Evolutionary conservation across 306 rosid species (phyloP).

Genomic region (Lotus japonicus): DNA sequence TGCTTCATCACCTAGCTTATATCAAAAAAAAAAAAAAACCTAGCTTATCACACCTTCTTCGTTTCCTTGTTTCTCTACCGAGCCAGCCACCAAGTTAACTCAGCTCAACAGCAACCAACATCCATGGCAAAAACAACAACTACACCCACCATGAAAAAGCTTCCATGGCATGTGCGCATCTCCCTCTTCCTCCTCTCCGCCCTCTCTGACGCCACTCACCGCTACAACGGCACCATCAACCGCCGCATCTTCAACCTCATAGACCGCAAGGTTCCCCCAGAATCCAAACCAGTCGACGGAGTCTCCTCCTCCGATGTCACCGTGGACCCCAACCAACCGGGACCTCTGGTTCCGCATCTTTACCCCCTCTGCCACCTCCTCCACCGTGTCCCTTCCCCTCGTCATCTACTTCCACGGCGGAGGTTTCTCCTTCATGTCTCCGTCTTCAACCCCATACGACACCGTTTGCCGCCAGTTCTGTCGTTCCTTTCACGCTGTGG

Average conservation of each 20-base stretch:
- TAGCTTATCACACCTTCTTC: too few relatives aligned
- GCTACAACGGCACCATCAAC: slow-evolving; percentile 46
- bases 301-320: slow-evolving; percentile 47
- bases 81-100: background rate
- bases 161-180: slow-evolving; percentile 47
- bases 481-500: slow-evolving; percentile 35
- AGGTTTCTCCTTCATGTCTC: slow-evolving; percentile 44
- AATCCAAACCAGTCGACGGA: slow-evolving; percentile 27
- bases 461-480: slow-evolving; percentile 34
- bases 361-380: slow-evolving; percentile 15
- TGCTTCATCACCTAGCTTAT: too few relatives aligned
- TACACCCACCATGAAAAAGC: background rate
- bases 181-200: background rate
- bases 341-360: slow-evolving; percentile 60
- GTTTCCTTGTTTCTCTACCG: too few relatives aligned
- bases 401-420: slow-evolving; percentile 34
- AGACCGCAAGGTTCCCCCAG: slow-evolving; percentile 26
- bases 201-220: slow-evolving; percentile 21
- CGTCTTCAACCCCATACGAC: slow-evolving; percentile 31
- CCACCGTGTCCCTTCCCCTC: background rate
- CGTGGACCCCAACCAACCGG: slow-evolving; percentile 42
- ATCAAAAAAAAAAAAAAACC: too few relatives aligned
- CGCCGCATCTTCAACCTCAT: slow-evolving; percentile 42
- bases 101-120: background rate
- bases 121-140: background rate